Evolutionary conservation across 306 rosid genomes (phyloP).

Genomic region (Hippophae tibetana): DNA sequence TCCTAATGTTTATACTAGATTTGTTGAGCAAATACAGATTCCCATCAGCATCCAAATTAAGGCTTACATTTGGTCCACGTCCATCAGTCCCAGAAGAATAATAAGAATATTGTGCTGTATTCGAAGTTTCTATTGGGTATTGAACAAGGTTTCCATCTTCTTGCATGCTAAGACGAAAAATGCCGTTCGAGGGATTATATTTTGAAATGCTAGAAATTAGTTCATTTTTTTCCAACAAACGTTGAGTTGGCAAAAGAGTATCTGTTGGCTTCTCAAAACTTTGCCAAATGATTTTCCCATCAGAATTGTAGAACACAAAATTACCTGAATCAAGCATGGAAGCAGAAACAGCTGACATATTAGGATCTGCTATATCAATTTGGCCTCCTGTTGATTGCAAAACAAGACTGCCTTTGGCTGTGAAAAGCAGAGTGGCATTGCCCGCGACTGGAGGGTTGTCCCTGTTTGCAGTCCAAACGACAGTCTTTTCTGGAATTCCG

Average conservation of each 20-base stretch:
- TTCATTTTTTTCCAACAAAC: neutral
- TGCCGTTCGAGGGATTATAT: conserved; percentile 7
- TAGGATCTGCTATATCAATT: neutral
- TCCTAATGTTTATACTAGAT: neutral
- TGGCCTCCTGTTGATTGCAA: neutral
- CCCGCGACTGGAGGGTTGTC: neutral
- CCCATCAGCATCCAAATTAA: conserved; percentile 4
- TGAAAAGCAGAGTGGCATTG: neutral
- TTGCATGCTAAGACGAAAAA: conserved; percentile 13
- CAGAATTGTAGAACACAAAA: conserved; percentile 5
- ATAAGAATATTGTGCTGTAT: neutral
- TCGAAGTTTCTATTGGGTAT: neutral
- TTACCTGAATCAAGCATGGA: conserved; percentile 10
- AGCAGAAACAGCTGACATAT: neutral
- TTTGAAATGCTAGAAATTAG: conserved; percentile 1
- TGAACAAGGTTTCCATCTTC: conserved; percentile 14
- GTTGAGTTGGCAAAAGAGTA: conserved; percentile 10
- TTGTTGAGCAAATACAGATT: conserved; percentile 9
- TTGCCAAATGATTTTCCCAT: conserved; percentile 5
- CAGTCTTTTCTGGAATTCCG: conserved; percentile 16
- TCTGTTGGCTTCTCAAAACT: conserved; percentile 13
- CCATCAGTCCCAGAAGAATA: neutral
- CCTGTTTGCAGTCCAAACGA: conserved; percentile 22
- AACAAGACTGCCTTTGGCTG: neutral
- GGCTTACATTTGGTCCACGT: neutral